Evolutionary conservation across 2,329 filamentous ascomycete genomes (phyloP), one percentile per base, ranked within the genome.

Genomic region (Scedosporium apiospermum): DNA sequence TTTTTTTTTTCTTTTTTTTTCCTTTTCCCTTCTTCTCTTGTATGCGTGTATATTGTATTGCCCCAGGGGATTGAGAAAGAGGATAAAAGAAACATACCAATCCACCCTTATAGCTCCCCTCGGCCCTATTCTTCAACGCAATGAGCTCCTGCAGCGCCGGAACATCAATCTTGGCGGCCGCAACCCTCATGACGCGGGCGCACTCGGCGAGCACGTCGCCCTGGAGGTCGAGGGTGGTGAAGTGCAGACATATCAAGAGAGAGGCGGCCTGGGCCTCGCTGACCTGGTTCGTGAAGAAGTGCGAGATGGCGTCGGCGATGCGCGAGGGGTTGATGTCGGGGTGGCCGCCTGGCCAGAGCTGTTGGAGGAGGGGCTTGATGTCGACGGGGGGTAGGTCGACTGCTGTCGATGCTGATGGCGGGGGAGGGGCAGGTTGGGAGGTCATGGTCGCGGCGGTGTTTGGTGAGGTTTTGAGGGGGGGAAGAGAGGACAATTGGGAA

Each of bases 251-350:
- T 71, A 95, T 97, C 61, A 98, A 81, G 63, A 99, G 81, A 46
- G 93, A 89, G 62, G 90, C 90, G 1, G 90, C 89, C 74, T 98
- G 95, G 7, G 93, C 89, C 46, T 90, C 88, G n/a, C 90, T 93
- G 18, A 98, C 81, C 67, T 87, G 86, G 76, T 97, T 88, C 64
- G 92, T 93, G 75, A 98, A 98, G 72, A 97, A 96, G 71, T 93
- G 82, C 4, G 91, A 88, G 68, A 98, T 88, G 62, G 93, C 93
- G n/a, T 88, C 82, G 64, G 93, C 91, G 72, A 99, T 95, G 73
- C 97, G 91, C 60, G 85, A 80, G 12, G 93, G 86, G 16, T 86
- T 85, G 62, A 93, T 88, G 16, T 75, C 72, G 70, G 75, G 65
- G 76, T 71, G 67, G 34, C 51, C 51, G 51, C 79, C 70, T 34